Percentiles rank a stretch among this genome's conserved stretches.
Evolutionary conservation across 257 asterid species (phyloP).

Genomic region (Nicotiana sylvestris): DNA sequence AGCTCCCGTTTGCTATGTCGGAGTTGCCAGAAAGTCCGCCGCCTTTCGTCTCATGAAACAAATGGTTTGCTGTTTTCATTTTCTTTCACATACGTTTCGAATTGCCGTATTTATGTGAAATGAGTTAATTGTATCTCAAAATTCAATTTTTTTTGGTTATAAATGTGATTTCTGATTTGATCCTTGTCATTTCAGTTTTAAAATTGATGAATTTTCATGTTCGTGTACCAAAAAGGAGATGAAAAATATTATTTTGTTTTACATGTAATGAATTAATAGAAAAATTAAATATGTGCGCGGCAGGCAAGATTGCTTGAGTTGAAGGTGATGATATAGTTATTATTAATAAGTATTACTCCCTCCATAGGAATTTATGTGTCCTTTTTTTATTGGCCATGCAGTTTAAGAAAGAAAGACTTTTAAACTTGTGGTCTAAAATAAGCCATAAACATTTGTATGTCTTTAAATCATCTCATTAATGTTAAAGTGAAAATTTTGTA

Average conservation of each 20-base stretch:
- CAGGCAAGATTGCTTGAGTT: neutral
- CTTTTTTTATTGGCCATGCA: too few relatives aligned
- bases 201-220: neutral
- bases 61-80: slow-evolving; percentile 47
- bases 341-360: neutral
- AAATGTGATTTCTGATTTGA: neutral
- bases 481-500: too few relatives aligned
- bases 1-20: slow-evolving; percentile 86
- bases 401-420: too few relatives aligned
- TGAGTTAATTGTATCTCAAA: neutral
- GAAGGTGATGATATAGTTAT: neutral
- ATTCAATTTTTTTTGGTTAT: neutral
- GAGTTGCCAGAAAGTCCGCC: slow-evolving; percentile 79
- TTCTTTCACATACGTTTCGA: neutral
- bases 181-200: neutral
- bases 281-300: neutral
- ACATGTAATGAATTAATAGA: neutral
- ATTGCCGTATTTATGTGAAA: neutral
- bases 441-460: too few relatives aligned
- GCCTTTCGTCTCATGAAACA: slow-evolving; percentile 99
- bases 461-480: too few relatives aligned
- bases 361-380: too few relatives aligned
- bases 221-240: neutral
- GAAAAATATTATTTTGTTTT: neutral
- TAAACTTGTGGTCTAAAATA: too few relatives aligned